Conservation (phyloP, 352 stramenopile species). For the Pythium sp. region DNA sequence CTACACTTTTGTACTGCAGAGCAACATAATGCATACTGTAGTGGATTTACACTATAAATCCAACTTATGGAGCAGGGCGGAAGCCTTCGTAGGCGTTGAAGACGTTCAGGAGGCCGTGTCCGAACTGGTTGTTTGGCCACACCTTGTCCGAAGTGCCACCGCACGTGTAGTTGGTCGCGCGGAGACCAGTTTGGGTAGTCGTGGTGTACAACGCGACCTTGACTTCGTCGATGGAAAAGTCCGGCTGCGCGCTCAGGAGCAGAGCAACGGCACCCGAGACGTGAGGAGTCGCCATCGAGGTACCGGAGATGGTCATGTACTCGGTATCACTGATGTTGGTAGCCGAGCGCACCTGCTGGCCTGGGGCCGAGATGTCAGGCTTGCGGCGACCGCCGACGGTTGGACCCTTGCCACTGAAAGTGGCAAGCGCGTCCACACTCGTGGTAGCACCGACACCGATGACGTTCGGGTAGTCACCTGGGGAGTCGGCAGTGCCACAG, state of each 20-base stretch:
- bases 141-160: conserved; percentile 9
- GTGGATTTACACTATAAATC: too few relatives aligned
- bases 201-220: conserved; percentile 12
- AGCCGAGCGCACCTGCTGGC: conserved; percentile 11
- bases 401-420: conserved; percentile 17
- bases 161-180: too few relatives aligned
- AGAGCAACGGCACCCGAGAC: conserved; percentile 23
- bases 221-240: conserved; percentile 20
- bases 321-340: not conserved
- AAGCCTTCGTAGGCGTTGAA: conserved; percentile 20
- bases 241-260: conserved; percentile 22
- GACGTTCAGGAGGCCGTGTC: conserved; percentile 10
- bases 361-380: conserved; percentile 28
- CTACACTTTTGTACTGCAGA: too few relatives aligned
- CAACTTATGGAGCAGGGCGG: not conserved
- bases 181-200: not conserved
- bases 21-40: too few relatives aligned
- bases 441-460: conserved; percentile 26
- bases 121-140: conserved; percentile 8
- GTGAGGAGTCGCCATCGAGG: conserved; percentile 26
- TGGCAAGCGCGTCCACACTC: conserved; percentile 11
- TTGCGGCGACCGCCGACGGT: conserved; percentile 15
- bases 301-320: not conserved
- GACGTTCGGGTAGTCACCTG: conserved; percentile 25
- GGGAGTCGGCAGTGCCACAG: conserved; percentile 18